A percentile compares a stretch with the other conserved stretches of the same genome.
Conservation (phyloP, 2,329 filamentous ascomycete genomes). For the Aspergillus pseudoglaucus region DNA sequence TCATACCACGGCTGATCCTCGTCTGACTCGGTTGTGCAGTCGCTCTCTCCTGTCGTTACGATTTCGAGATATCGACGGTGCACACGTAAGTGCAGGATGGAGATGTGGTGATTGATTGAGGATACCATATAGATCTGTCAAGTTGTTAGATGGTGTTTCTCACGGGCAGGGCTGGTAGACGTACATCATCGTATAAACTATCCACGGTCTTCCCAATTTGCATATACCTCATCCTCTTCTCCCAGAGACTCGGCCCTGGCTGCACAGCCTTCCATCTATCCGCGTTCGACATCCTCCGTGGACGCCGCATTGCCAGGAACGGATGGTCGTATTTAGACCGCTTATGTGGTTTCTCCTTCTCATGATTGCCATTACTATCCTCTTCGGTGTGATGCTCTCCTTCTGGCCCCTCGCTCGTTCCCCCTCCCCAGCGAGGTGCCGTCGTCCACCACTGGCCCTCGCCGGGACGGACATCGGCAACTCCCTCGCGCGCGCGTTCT, state of each 20-base stretch:
- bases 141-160: constrained; percentile 5
- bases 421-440: constrained; percentile 51
- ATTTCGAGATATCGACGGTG: constrained; percentile 52
- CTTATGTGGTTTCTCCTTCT: constrained; percentile 31
- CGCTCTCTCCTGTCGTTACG: constrained; percentile 41
- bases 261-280: constrained; percentile 50
- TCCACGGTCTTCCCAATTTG: constrained; percentile 49
- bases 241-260: constrained; percentile 49
- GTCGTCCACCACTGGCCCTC: constrained; percentile 57
- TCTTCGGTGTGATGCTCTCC: constrained; percentile 26
- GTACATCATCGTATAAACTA: constrained; percentile 49
- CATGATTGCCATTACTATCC: constrained; percentile 18
- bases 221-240: constrained; percentile 50
- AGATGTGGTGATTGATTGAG: constrained; percentile 57
- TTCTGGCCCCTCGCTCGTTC: constrained; percentile 30
- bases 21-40: constrained; percentile 14
- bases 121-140: constrained; percentile 55
- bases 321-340: constrained; percentile 31
- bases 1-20: constrained; percentile 43
- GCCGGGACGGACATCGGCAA: constrained; percentile 43
- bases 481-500: constrained; percentile 53
- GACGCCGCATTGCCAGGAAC: constrained; percentile 25
- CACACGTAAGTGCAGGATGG: constrained; percentile 52
- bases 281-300: constrained; percentile 39
- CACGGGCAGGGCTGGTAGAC: constrained; percentile 12